Evolutionary conservation across 1,139 yeast genomes (phyloP).

Genomic region (Candida sp.): DNA sequence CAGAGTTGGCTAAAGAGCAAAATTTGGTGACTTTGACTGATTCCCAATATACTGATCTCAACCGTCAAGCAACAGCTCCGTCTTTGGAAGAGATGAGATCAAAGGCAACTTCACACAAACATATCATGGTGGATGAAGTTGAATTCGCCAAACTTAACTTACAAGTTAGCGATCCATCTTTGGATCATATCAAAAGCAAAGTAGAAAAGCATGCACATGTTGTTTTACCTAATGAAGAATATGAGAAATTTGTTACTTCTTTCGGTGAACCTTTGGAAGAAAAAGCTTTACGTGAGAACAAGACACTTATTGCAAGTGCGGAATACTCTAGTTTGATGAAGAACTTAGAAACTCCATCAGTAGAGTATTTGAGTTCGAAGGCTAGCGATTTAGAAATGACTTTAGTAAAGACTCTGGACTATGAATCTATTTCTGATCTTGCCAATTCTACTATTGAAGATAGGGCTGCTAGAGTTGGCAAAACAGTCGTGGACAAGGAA

Average conservation of each 20-base stretch:
- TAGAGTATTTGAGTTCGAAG: conserved; percentile 15
- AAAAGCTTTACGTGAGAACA: conserved; percentile 13
- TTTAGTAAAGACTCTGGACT: conserved; percentile 8
- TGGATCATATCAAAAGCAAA: conserved; percentile 8
- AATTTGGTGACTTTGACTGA: conserved; percentile 2
- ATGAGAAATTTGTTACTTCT: conserved; percentile 4
- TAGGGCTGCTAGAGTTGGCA: conserved; percentile 7
- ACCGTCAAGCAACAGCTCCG: conserved; percentile 8
- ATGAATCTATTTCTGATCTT: conserved; percentile 2
- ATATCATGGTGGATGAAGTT: conserved; percentile 1
- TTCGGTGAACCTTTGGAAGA: conserved; percentile 14
- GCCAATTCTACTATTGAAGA: conserved; percentile 9
- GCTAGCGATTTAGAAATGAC: conserved; percentile 7
- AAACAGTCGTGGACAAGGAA: conserved; percentile 4
- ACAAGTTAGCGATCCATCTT: conserved; percentile 9
- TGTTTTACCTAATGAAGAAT: conserved; percentile 8
- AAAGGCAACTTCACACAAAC: conserved; percentile 14
- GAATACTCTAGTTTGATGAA: conserved; percentile 13
- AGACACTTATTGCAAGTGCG: conserved; percentile 6
- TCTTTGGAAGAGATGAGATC: conserved; percentile 16
- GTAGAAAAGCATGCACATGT: conserved; percentile 4
- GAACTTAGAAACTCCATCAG: conserved; percentile 16
- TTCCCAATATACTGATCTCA: conserved; percentile 8
- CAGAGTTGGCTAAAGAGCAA: neutral
- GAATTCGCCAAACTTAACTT: conserved; percentile 4